Evolutionary conservation across 305 asterid species (phyloP), one percentile per base, ranked within the genome.

Genomic region (Nicotiana rustica): DNA sequence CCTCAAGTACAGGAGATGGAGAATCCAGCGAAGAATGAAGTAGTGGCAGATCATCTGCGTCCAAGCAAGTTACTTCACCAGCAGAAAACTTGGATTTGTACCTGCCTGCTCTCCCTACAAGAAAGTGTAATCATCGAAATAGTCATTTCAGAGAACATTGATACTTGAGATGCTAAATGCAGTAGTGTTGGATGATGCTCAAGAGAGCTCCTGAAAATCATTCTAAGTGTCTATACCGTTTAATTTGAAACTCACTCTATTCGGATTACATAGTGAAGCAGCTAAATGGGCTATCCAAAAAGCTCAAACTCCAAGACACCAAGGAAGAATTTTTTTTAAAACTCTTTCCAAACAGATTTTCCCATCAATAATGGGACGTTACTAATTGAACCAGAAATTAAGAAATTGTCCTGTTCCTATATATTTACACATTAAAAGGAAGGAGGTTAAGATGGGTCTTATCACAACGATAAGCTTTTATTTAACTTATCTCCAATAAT

Each of bases 41-140:
- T 84, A 96, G 87, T 55, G 98, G 97, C 76, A 96, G 87, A 90
- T 96, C 98, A 3, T 68, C 77, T 2, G 87, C 78, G 77, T 87
- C 84, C 65, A 94, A 87, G 87, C 99, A 96, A 71, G 99, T 96
- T 79, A 94, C 98, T 91, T 93, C 94, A 31, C 99, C 99, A 73
- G 81, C 83, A 41, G 98, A 97, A 90, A 82, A 96, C 79, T 91
- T 87, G 76, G 99, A 96, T 88, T 86, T 95, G 87, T 88, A 96
- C 85, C 99, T 91, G 31, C 99, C 99, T 64, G 99, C 99, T 90
- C 99, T 92, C 84, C 99, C 99, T 96, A 88, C 87, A 90, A 83
- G 84, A 84, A 84, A 82, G 89, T 75, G 1, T 70, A 84, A 82
- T 80, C 70, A 33, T 68, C 85, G 62, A 67, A 71, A 67, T 52